Percentiles rank a stretch among this genome's conserved stretches.
Conservation (phyloP, 1,284 basidiomycete genomes). For the Veloporphyrellus conicus region DNA sequence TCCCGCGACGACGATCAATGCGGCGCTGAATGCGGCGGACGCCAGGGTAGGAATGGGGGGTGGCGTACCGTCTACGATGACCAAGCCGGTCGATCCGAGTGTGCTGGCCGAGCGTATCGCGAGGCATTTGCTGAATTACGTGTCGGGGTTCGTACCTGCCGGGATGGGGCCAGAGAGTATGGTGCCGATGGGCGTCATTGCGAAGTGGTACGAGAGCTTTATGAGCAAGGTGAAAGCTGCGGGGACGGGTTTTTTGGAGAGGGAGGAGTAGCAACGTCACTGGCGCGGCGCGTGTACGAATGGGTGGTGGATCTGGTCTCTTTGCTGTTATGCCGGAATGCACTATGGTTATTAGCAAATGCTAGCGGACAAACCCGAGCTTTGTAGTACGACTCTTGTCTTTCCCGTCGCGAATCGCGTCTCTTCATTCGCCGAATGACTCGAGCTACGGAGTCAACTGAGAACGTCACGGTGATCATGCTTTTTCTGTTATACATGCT, state of each 20-base stretch:
- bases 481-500: too few relatives aligned
- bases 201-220: slow-evolving; percentile 81
- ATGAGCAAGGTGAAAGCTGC: slow-evolving; percentile 66
- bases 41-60: neutral
- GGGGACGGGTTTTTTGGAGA: slow-evolving; percentile 74
- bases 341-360: too few relatives aligned
- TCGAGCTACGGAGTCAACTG: too few relatives aligned
- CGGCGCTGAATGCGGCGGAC: slow-evolving; percentile 22
- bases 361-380: too few relatives aligned
- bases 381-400: too few relatives aligned
- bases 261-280: slow-evolving; percentile 52
- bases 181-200: slow-evolving; percentile 73
- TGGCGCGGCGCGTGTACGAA: too few relatives aligned
- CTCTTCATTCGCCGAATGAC: too few relatives aligned
- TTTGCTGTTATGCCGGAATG: too few relatives aligned
- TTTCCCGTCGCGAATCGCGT: too few relatives aligned
- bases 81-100: slow-evolving; percentile 34
- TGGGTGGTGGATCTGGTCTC: too few relatives aligned
- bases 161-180: slow-evolving; percentile 58
- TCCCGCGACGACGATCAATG: slow-evolving; percentile 37
- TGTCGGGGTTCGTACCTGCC: slow-evolving; percentile 67
- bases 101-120: slow-evolving; percentile 62
- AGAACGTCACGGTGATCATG: too few relatives aligned
- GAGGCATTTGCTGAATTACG: slow-evolving; percentile 78
- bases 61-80: neutral